Evolutionary conservation across 2,329 filamentous ascomycete genomes (phyloP), one percentile per base, ranked within the genome.

Genomic region (Arthrobotrys pseudoclavata): DNA sequence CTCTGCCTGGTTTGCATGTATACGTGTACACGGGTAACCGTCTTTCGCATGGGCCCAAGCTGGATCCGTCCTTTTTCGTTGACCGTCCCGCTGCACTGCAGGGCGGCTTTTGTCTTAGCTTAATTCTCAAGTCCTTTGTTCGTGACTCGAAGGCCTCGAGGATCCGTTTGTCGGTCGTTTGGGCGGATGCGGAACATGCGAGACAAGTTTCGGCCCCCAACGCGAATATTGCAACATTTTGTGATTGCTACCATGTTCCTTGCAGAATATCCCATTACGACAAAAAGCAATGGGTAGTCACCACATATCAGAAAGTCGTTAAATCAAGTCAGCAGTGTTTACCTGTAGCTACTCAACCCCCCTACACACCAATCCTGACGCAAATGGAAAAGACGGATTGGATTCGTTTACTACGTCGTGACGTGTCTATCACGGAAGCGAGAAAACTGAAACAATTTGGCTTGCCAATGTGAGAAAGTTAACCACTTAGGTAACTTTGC

Each of bases 11-110:
- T 40, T 13, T 40, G 15, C 22, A 9, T 29, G 22, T 7, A 15
- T 22, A 13, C 5, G 5, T 2, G 50, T 13, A 24, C 12, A 12
- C 12, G 29, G 12, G 10, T 52, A 40, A 13, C 29, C 15, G n/a
- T 12, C 37, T 40, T 12, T 40, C 31, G 55, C 34, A n/a, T 61
- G 57, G 37, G 45, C 40, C 57, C 57, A 53, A 26, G 48, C 48
- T 52, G 12, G 48, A 24, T 52, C 48, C 26, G 37, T 40, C 37
- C 10, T 40, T n/a, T 40, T 53, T 53, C 13, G 50, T 34, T 34
- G 26, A 29, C 50, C 50, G 50, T 53, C 26, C 48, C 24, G 50
- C 50, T 53, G 47, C 47, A 42, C 57, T 62, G 57, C 57, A 62
- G 4, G 34, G 37, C 57, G 57, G 57, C 22, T 45, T 42, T 34